A percentile compares a stretch with the other conserved stretches of the same genome.
These are phyloP conservation scores for Waltiozyma sp. DNA, from an alignment of 1,139 yeast species.

Conservation along the genomic window DNA sequence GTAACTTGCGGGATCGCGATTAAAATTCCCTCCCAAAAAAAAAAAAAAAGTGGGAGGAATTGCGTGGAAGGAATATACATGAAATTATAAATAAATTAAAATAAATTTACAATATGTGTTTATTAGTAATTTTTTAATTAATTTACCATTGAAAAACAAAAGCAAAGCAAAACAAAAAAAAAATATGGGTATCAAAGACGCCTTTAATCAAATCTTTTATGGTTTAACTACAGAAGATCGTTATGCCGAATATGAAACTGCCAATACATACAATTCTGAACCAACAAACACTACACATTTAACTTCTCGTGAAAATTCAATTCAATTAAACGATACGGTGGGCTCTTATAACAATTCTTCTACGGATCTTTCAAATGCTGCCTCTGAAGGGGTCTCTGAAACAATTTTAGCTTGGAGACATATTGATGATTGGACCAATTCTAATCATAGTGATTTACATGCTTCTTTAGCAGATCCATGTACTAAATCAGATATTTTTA, in stretches of 20 bases:
- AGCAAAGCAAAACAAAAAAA: background rate
- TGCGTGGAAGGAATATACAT: no score
- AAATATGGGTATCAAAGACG: conserved; percentile 24
- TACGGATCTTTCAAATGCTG: background rate
- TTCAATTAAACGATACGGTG: conserved; percentile 18
- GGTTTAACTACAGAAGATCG: conserved; percentile 56
- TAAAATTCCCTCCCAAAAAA: no score
- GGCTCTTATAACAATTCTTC: conserved; percentile 5
- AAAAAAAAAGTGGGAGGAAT: no score
- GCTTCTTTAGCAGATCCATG: conserved; percentile 53
- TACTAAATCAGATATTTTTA: conserved; percentile 47
- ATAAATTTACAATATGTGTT: no score
- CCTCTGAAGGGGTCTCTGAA: conserved; percentile 51
- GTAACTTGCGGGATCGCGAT: no score
- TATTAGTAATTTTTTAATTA: no score
- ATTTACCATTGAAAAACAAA: no score
- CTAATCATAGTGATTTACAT: conserved; percentile 43
- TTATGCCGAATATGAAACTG: conserved; percentile 54
- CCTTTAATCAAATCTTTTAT: conserved; percentile 46
- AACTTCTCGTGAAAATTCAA: conserved; percentile 4
- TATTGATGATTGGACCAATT: conserved; percentile 49
- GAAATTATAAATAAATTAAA: no score
- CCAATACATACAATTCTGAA: conserved; percentile 17
- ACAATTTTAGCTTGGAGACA: conserved; percentile 60
- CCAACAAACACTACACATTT: conserved; percentile 1